These are phyloP conservation scores for Aspergillus neotritici DNA, from an alignment of 2,329 filamentous ascomycete species.

Conservation along the genomic window DNA sequence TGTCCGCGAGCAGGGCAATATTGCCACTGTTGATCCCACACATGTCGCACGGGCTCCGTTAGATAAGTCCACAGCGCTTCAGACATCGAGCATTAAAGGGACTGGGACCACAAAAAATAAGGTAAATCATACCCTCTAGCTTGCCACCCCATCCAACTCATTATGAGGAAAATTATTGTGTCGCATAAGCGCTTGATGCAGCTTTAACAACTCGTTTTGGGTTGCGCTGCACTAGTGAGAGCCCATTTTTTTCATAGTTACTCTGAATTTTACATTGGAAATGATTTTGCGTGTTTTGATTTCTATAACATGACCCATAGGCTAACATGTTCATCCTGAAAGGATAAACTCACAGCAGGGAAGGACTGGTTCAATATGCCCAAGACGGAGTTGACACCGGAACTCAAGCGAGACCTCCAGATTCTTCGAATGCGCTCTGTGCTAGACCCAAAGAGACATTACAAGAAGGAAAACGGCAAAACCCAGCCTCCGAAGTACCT, in stretches of 20 bases:
- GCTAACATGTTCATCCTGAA: slow-evolving; percentile 16
- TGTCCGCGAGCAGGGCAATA: slow-evolving; percentile 47
- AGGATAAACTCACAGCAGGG: slow-evolving; percentile 65
- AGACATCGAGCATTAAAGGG: not conserved
- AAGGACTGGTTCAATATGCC: slow-evolving; percentile 83
- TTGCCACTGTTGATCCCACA: slow-evolving; percentile 50
- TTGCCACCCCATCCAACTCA: slow-evolving; percentile 20
- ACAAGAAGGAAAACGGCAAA: slow-evolving; percentile 77
- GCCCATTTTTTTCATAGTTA: slow-evolving; percentile 64
- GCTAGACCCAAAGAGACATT: slow-evolving; percentile 81
- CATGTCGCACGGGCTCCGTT: slow-evolving; percentile 30
- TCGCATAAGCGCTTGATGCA: slow-evolving; percentile 62
- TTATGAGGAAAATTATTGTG: slow-evolving; percentile 76
- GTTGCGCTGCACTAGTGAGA: slow-evolving; percentile 67
- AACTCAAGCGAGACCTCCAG: slow-evolving; percentile 84
- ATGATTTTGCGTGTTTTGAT: slow-evolving; percentile 15
- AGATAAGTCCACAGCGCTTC: too few species aligned
- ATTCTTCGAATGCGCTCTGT: slow-evolving; percentile 83
- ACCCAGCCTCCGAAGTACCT: slow-evolving; percentile 72
- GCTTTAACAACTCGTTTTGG: slow-evolving; percentile 72
- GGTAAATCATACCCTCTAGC: slow-evolving; percentile 14
- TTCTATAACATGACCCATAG: not conserved
- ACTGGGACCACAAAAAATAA: slow-evolving; percentile 46
- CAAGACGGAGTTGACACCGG: slow-evolving; percentile 73
- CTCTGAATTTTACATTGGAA: slow-evolving; percentile 50